Evolutionary conservation across 495 filamentous ascomycete genomes (phyloP).

Genomic region (Xylaria longipes): DNA sequence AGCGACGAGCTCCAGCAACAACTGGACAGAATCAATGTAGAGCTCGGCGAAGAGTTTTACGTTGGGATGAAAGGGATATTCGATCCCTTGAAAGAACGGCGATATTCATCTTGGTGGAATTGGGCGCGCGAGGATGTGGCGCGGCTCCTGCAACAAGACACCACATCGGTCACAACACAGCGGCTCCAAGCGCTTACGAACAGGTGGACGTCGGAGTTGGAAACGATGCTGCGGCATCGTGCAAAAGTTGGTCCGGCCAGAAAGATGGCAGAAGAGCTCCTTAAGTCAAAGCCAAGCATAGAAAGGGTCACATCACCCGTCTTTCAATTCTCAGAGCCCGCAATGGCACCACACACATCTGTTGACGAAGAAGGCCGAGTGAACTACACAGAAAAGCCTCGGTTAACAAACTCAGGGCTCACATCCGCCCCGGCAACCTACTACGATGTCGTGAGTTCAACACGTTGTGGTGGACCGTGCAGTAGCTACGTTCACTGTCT

Average conservation of each 20-base stretch:
- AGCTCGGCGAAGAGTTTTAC: constrained; percentile 85
- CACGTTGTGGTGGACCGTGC: constrained; percentile 7
- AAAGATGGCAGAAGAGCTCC: constrained; percentile 80
- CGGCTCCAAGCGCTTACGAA: constrained; percentile 70
- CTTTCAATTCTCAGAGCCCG: constrained; percentile 48
- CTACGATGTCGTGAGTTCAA: constrained; percentile 36
- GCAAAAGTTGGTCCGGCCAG: constrained; percentile 88
- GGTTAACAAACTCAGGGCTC: constrained; percentile 33
- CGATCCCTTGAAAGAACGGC: constrained; percentile 77
- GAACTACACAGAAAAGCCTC: constrained; percentile 12
- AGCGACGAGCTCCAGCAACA: constrained; percentile 76
- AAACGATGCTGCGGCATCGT: constrained; percentile 86
- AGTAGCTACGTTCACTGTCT: constrained; percentile 20
- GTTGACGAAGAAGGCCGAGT: constrained; percentile 19
- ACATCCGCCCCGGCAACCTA: constrained; percentile 79
- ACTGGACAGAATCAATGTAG: constrained; percentile 79
- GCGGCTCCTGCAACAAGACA: constrained; percentile 81
- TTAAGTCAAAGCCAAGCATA: constrained; percentile 77
- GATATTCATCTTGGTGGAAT: constrained; percentile 90
- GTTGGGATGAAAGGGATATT: constrained; percentile 82
- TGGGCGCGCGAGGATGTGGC: constrained; percentile 83
- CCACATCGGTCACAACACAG: constrained; percentile 66
- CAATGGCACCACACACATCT: constrained; percentile 21
- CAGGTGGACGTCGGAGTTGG: constrained; percentile 83
- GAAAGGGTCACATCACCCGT: constrained; percentile 84